Base-by-base conservation (phyloP, 164 flowering plant species). In the Aristolochia fimbriata region DNA sequence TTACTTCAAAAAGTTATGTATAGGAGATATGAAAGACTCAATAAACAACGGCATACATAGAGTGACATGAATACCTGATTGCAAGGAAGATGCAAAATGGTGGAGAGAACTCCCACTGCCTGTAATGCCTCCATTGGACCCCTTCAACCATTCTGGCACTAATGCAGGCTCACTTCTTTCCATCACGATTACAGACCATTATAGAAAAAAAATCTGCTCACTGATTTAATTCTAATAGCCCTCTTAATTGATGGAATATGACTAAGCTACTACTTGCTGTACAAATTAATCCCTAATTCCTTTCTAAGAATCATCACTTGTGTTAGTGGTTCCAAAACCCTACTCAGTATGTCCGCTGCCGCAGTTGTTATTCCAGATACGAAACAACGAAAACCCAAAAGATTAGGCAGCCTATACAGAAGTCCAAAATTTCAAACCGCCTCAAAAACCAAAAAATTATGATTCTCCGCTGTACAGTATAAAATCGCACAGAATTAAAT, bases 61-160 rank as follows among this genome's bases (percentile, higher is more conserved):
- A 16, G 31, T 30, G n/a, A 31, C 17, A 47, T n/a, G 10, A 47
- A 20, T 86, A 90, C 97, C 97, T 69, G 90, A 70, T 33, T 74
- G 85, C 23, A 71, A 61, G 51, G 82, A 70, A 50, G 85, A 74
- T 41, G 77, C 73, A 67, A 63, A 70, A 64, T 77, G 83, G 75
- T 82, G 85, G 77, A 59, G 55, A 60, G 84, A 65, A 71, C 68
- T 68, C 68, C 87, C 86, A 65, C 81, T 77, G 41, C 87, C 85
- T 60, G 72, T 59, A 61, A 66, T 67, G 70, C 71, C 81, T 69
- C 92, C 92, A 65, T 11, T 59, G 13, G 77, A 47, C 62, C 69
- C 80, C 70, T 78, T 87, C 81, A 92, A 68, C 98, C 98, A 92
- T 80, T 85, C 81, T 63, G 98, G 98, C 66, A 77, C 87, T 70